Evolutionary conservation across 78 protist species (phyloP), one percentile per base, ranked within the genome.

Genomic region (slime mould (Dictyostelium discoideum)): DNA sequence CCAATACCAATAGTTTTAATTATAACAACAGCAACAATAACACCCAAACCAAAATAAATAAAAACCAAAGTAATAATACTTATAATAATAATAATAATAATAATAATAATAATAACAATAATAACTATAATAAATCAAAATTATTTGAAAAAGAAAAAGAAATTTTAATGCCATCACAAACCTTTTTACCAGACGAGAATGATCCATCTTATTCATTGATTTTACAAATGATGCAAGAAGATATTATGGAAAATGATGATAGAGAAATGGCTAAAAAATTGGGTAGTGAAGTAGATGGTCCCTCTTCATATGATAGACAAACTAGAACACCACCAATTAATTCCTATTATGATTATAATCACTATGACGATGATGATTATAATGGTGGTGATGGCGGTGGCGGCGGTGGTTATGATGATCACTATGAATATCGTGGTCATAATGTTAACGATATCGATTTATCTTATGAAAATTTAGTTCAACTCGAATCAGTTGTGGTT

Each of bases 391-490:
- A 77, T 5, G 26, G n/a, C 1, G 83, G 40, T 32, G 42, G 16
- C 1, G 1, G 37, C 1, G 37, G 37, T 32, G 37, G 37, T 32
- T 32, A 32, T 32, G 37, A 32, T 32, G 37, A 32, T 32, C 37
- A 78, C 40, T 74, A 74, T 74, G 46, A 40, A 13, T 11, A 39
- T 76, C 22, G 40, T 16, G 24, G 22, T 74, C 42, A 74, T 37
- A 16, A 74, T 74, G 81, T 32, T 4, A 18, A 74, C 37, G 42
- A 37, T 16, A 37, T 74, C 9, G 81, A 88, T 65, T 9, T 88
- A 18, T 90, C 95, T 3, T 90, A 90, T 72, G 95, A 90, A 72
- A 60, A 78, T 82, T 57, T 90, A 6, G 54, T 77, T 24, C 65
- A 82, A 42, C 54, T 90, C 3, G 88, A 90, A 50, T 48, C 46